Base-by-base conservation (phyloP, 768 basidiomycete genomes). In the Tylopilus subfusipes region DNA sequence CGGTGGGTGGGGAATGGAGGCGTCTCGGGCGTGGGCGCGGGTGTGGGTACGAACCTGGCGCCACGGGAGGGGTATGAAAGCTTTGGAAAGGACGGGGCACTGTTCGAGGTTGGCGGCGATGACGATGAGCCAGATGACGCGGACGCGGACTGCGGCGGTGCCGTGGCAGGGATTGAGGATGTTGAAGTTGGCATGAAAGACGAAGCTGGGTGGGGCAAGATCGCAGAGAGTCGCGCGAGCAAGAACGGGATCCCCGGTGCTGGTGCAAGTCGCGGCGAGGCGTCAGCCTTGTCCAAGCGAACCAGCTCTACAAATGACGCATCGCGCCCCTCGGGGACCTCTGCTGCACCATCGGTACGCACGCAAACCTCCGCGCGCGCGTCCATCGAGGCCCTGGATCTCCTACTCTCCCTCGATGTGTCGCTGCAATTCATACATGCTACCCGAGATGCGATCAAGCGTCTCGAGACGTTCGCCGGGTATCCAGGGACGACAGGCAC, bases 381-480 rank as follows among this genome's bases (percentile, higher is more conserved):
- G 1, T 18, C 50, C 10, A 9, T 24, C 36, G 55, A 57, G 74
- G 81, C 61, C 39, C 79, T 99, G 4, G 94, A 98, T 62, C 79
- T 97, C 6, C 73, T 98, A 4, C 84, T 99, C 16, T 98, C 94
- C 5, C 82, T 99, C 13, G 95, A 98, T 65, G 81, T 86, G 14
- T 91, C 93, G 0, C 78, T 99, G 0, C 88, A 94, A 63, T 80
- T 99, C 34, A 95, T 99, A 52, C 95, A 98, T 57, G 87, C 91
- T 0, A 88, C 93, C 64, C 88, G 95, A 48, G 94, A 97, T 57
- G 82, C 88, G 0, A 78, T 95, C 39, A 98, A 98, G 70, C 84
- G 97, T 13, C 85, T 92, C 2, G 93, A 99, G 66, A 93, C 86
- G 3, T 99, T 98, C 68, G 76, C 82, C 0, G 81, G 80, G 10